These are phyloP conservation scores for Termitomyces bulborhizus DNA, from an alignment of 768 basidiomycete species.

Conservation along the genomic window DNA sequence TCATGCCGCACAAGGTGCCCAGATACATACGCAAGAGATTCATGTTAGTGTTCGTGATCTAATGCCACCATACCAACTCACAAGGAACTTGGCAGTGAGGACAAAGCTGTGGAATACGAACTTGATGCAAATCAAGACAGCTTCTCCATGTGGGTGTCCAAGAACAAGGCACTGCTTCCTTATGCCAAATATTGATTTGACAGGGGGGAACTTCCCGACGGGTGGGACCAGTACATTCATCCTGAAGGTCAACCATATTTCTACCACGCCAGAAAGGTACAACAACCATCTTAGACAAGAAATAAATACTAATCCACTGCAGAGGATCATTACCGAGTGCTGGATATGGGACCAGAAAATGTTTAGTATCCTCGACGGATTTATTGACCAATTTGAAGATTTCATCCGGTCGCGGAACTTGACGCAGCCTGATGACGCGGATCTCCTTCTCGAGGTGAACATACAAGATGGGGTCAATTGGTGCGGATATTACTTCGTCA, in stretches of 20 bases:
- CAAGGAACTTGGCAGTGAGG: background rate
- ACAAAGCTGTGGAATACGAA: background rate
- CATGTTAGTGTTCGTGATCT: background rate
- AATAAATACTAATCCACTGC: background rate
- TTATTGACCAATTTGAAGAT: conserved; percentile 1
- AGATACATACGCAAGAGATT: conserved; percentile 7
- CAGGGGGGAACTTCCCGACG: conserved; percentile 2
- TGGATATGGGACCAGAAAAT: background rate
- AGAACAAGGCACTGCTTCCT: background rate
- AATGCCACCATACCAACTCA: no score
- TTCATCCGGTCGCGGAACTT: background rate
- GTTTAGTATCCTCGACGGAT: background rate
- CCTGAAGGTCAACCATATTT: conserved; percentile 8
- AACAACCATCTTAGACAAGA: background rate
- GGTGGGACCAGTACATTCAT: conserved; percentile 6
- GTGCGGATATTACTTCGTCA: conserved; percentile 5
- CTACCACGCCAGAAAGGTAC: background rate
- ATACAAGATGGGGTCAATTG: background rate
- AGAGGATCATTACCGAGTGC: conserved; percentile 6
- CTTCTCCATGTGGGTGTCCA: conserved; percentile 1
- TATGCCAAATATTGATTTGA: background rate
- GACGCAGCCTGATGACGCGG: background rate
- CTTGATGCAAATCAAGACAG: background rate
- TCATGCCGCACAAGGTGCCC: conserved; percentile 4
- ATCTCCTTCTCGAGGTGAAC: conserved; percentile 1